Base-by-base conservation (phyloP, 1,284 basidiomycete species). In the Trichosporon sp. region DNA sequence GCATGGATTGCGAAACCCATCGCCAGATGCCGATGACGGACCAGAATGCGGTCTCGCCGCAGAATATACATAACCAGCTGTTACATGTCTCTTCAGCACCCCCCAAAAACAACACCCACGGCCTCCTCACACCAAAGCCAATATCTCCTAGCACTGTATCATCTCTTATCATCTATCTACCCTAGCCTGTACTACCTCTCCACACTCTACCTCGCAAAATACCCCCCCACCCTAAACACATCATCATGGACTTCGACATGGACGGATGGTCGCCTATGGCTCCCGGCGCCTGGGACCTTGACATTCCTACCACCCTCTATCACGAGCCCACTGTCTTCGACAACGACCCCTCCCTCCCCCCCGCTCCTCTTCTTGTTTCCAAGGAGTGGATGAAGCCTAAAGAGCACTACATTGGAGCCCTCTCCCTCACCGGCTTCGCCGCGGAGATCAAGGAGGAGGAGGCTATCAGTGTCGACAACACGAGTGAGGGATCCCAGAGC, bases 201-300 rank as follows among this genome's bases (percentile, higher is more conserved):
- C 59, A 26, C 16, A 37, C 26, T 14, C 26, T 12, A 35, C 16
- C 32, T 16, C 26, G 12, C 16, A 61, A n/a, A 21, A 56, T 63
- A 40, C 38, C 38, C 12, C 4, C 10, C 11, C 12, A 10, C 59
- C 7, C 31, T 54, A 46, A 16, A 46, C 43, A 37, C 11, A 16
- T 12, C 31, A 63, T 21, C 59, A 63, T 66, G 40, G 19, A 35
- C 21, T 46, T 48, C 65, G 65, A 66, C 59, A 19, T 66, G 65
- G 54, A 65, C 65, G 14, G 43, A 68, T 35, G 61, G 38, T 66
- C 68, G 11, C 71, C 71, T 12, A 38, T 73, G 21, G 67, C 67
- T 1, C 71, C 71, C 21, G 71, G 71, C 26, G 21, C 68, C n/a
- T 67, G 65, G 21, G 71, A 73, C 69, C 61, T 72, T 19, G 71